Percentiles rank a stretch among this genome's conserved stretches.
These are phyloP conservation scores for Chondrostereum purpureum DNA, from an alignment of 1,284 basidiomycete genomes.

Conservation along the genomic window DNA sequence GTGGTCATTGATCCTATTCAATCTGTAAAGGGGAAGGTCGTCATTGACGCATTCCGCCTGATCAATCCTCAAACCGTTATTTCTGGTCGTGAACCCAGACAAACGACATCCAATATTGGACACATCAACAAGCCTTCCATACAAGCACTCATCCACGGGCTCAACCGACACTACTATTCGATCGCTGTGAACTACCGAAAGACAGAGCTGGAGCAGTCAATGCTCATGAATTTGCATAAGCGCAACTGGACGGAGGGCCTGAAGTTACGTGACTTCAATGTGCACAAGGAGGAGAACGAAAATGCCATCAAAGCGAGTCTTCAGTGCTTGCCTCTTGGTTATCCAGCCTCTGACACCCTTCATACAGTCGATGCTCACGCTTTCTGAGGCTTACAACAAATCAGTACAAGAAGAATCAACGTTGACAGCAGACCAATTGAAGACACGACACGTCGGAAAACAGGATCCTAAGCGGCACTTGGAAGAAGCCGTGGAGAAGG, in stretches of 20 bases:
- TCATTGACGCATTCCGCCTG: conserved; percentile 98
- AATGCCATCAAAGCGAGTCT: conserved; percentile 79
- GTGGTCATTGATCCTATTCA: conserved; percentile 99
- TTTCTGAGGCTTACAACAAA: conserved; percentile 92
- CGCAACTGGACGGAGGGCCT: conserved; percentile 97
- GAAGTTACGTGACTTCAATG: conserved; percentile 82
- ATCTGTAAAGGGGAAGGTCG: conserved; percentile 97
- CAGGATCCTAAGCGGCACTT: conserved; percentile 96
- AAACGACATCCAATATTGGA: conserved; percentile 97
- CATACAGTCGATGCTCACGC: conserved; percentile 79
- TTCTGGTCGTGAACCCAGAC: conserved; percentile 89
- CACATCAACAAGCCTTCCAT: conserved; percentile 99
- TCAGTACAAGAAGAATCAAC: conserved; percentile 95
- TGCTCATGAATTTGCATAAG: conserved; percentile 97
- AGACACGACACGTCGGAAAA: conserved; percentile 95
- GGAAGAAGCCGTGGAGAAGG: conserved; percentile 94
- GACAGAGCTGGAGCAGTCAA: conserved; percentile 95
- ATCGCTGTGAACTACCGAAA: conserved; percentile 96
- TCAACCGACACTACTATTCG: conserved; percentile 96
- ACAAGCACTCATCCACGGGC: conserved; percentile 91
- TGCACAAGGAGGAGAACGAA: conserved; percentile 82
- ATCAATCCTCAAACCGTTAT: conserved; percentile 86
- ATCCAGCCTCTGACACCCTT: conserved; percentile 12
- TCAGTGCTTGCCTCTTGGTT: conserved; percentile 3
- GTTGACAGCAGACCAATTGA: conserved; percentile 82